Conservation (phyloP, 345 rosid species). For the Eutrema japonicum region DNA sequence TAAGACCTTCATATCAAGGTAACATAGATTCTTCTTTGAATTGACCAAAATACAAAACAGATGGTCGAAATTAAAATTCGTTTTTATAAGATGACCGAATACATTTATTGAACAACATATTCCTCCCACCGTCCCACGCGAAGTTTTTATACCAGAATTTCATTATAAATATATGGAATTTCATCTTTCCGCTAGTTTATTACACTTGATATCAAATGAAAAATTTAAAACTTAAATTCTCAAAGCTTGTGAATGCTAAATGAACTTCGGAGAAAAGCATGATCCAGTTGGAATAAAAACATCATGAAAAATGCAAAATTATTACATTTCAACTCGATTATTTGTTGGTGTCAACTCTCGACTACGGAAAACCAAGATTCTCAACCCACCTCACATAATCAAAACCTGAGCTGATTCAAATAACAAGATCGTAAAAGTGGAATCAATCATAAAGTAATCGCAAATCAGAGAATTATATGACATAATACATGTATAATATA, state of each 20-base stretch:
- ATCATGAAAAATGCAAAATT: background rate
- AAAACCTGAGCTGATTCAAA: background rate
- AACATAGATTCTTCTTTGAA: slow-evolving; percentile 31
- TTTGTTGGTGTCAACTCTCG: too few relatives aligned
- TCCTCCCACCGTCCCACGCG: background rate
- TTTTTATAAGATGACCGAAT: slow-evolving; percentile 39
- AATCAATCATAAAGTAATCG: background rate
- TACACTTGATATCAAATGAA: background rate
- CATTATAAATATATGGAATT: background rate
- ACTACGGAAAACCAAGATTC: too few relatives aligned
- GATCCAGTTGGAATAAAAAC: background rate
- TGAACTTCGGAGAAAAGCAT: background rate
- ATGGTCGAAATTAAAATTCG: slow-evolving; percentile 38
- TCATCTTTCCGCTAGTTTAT: background rate
- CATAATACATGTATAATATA: background rate
- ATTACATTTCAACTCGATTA: background rate
- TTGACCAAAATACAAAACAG: slow-evolving; percentile 35
- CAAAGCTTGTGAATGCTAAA: background rate
- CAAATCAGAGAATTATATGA: background rate
- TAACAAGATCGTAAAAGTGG: background rate
- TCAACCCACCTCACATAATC: too few relatives aligned
- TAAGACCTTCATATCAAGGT: background rate
- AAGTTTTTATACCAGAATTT: background rate
- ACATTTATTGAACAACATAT: slow-evolving; percentile 27
- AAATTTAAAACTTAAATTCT: background rate